Conservation (phyloP, 2,329 filamentous ascomycete genomes). For the Aspergillus glaucus region DNA sequence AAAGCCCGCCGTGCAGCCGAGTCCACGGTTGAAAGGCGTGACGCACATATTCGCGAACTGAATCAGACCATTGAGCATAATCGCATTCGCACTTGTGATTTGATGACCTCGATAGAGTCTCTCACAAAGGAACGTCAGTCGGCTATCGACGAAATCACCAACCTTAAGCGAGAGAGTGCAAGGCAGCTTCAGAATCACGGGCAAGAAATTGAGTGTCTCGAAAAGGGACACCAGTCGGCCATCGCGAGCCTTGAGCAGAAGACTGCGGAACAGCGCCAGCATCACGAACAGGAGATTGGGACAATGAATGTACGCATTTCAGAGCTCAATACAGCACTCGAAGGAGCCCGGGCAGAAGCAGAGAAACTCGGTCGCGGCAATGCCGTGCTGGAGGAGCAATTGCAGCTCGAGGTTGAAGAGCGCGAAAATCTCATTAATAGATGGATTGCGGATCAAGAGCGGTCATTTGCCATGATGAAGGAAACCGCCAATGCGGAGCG, state of each 20-base stretch:
- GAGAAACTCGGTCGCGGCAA: conserved; percentile 32
- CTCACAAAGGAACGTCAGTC: conserved; percentile 22
- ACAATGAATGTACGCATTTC: conserved; percentile 38
- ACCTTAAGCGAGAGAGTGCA: conserved; percentile 11
- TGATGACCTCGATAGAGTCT: conserved; percentile 28
- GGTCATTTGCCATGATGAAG: conserved; percentile 28
- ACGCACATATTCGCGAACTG: conserved; percentile 31
- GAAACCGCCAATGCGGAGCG: conserved; percentile 34
- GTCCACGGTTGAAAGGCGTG: conserved; percentile 26
- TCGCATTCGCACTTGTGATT: conserved; percentile 26
- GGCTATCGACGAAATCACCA: conserved; percentile 7
- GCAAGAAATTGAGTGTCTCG: conserved; percentile 29
- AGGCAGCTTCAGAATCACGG: conserved; percentile 19
- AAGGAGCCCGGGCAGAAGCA: conserved; percentile 28
- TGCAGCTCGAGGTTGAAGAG: conserved; percentile 32
- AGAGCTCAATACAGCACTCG: conserved; percentile 35
- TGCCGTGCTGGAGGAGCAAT: conserved; percentile 29
- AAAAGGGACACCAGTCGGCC: conserved; percentile 22
- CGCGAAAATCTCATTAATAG: conserved; percentile 28
- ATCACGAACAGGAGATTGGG: conserved; percentile 31
- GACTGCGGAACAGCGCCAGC: conserved; percentile 15
- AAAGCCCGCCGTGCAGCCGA: conserved; percentile 30
- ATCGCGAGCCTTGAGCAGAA: conserved; percentile 19
- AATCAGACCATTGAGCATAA: conserved; percentile 30
- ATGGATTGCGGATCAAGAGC: conserved; percentile 28